Evolutionary conservation across 345 rosid genomes (phyloP).

Genomic region (Aquilaria malaccensis): DNA sequence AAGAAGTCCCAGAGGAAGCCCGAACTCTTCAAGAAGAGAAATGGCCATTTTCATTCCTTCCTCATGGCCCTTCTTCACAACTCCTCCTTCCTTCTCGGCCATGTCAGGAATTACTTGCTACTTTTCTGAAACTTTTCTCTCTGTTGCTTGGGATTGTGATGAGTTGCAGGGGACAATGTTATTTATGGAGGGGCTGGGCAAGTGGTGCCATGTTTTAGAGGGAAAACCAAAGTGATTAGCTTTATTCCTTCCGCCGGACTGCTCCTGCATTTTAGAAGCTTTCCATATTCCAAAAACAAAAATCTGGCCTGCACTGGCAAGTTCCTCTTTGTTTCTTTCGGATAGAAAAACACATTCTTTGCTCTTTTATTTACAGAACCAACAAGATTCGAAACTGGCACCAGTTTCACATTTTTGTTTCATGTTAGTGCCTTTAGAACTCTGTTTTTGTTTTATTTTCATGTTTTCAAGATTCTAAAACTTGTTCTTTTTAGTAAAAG

Average conservation of each 20-base stretch:
- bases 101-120: constrained; percentile 11
- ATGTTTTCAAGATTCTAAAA: too few relatives aligned
- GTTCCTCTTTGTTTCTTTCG: too few relatives aligned
- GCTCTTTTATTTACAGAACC: too few relatives aligned
- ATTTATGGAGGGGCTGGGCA: constrained; percentile 17
- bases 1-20: constrained; percentile 45
- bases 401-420: too few relatives aligned
- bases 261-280: constrained; percentile 4
- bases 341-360: too few relatives aligned
- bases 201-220: constrained; percentile 15
- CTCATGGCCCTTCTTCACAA: constrained; percentile 31
- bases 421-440: too few relatives aligned
- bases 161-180: neutral
- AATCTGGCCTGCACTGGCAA: too few relatives aligned
- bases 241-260: constrained; percentile 18
- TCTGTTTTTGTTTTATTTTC: too few relatives aligned
- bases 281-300: too few relatives aligned
- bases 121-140: constrained; percentile 4
- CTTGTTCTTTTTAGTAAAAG: too few relatives aligned
- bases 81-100: constrained; percentile 46
- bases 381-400: too few relatives aligned
- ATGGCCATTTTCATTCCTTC: constrained; percentile 33
- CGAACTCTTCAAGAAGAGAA: constrained; percentile 38
- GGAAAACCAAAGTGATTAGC: constrained; percentile 27
- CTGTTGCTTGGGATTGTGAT: constrained; percentile 3